A percentile compares a stretch with the other conserved stretches of the same genome.
phyloP scores from a whole-genome alignment of 2,329 filamentous ascomycete species.

The Ceratocystis cacaofunesta region DNA sequence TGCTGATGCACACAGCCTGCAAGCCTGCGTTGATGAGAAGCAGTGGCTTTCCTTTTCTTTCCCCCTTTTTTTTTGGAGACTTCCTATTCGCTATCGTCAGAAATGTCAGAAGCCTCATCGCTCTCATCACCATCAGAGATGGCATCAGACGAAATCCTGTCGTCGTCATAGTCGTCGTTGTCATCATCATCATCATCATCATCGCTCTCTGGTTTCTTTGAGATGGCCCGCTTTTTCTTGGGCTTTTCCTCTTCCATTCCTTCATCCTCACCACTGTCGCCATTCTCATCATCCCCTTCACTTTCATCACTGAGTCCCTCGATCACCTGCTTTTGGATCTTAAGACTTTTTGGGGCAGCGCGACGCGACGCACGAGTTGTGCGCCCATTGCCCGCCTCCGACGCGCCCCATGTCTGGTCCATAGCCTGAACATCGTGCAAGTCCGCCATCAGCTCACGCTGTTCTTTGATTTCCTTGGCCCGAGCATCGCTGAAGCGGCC shows the following conservation, averaged over 20 bases:
- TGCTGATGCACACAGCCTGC: not conserved
- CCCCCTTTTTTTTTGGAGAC: slow-evolving; percentile 1
- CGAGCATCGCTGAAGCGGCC: slow-evolving; percentile 76
- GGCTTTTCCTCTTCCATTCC: slow-evolving; percentile 20
- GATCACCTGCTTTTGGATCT: slow-evolving; percentile 23
- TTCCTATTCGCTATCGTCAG: slow-evolving; percentile 15
- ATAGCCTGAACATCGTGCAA: slow-evolving; percentile 74
- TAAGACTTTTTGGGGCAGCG: slow-evolving; percentile 17
- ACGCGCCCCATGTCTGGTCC: slow-evolving; percentile 59
- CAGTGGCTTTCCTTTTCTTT: not conserved
- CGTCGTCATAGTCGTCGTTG: slow-evolving; percentile 6
- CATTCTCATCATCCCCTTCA: slow-evolving; percentile 21
- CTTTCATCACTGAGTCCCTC: slow-evolving; percentile 22
- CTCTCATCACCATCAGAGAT: not conserved
- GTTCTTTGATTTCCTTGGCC: slow-evolving; percentile 75
- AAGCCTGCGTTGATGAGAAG: not conserved
- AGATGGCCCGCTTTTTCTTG: slow-evolving; percentile 22
- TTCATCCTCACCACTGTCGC: slow-evolving; percentile 23
- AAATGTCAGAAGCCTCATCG: slow-evolving; percentile 9
- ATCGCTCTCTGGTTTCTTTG: not conserved
- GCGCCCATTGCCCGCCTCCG: slow-evolving; percentile 23
- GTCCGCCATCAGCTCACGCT: slow-evolving; percentile 69
- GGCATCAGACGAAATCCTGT: not conserved
- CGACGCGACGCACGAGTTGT: slow-evolving; percentile 28
- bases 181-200: slow-evolving; percentile 44